Conservation (phyloP, 306 rosid species). For the Trifolium pratense region DNA sequence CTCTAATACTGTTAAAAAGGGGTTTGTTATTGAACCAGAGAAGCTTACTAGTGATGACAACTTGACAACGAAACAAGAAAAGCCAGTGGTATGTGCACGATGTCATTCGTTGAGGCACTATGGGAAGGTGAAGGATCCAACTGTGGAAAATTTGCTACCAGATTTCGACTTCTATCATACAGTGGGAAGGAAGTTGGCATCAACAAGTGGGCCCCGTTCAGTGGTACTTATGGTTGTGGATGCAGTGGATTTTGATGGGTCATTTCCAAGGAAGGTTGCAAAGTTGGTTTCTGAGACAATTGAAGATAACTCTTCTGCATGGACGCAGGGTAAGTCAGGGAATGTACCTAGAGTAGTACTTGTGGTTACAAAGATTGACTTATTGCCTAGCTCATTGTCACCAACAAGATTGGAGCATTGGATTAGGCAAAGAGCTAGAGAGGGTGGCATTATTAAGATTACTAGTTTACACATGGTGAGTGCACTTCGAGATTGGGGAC, state of each 20-base stretch:
- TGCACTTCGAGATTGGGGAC: conserved; percentile 80
- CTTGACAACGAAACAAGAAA: conserved; percentile 48
- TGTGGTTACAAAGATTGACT: conserved; percentile 81
- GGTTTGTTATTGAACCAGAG: conserved; percentile 62
- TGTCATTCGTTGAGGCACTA: conserved; percentile 92
- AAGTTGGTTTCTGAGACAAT: conserved; percentile 71
- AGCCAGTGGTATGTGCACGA: conserved; percentile 83
- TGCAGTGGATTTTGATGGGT: conserved; percentile 85
- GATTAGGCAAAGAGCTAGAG: conserved; percentile 91
- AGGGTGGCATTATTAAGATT: conserved; percentile 77
- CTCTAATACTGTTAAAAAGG: conserved; percentile 71
- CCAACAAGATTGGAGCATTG: conserved; percentile 84
- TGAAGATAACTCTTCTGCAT: conserved; percentile 65
- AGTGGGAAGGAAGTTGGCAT: conserved; percentile 74
- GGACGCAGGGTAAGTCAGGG: conserved; percentile 87
- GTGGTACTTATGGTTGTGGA: conserved; percentile 90
- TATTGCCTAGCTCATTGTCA: conserved; percentile 75
- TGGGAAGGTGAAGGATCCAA: conserved; percentile 87
- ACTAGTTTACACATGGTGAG: conserved; percentile 96
- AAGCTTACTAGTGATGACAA: conserved; percentile 31
- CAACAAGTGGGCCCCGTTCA: conserved; percentile 65
- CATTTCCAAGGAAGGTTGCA: conserved; percentile 82
- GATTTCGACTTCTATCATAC: conserved; percentile 91
- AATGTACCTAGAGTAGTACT: conserved; percentile 89
- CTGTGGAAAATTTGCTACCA: conserved; percentile 81